phyloP scores from a whole-genome alignment of 345 rosid genomes.

The Turritis glabra region DNA sequence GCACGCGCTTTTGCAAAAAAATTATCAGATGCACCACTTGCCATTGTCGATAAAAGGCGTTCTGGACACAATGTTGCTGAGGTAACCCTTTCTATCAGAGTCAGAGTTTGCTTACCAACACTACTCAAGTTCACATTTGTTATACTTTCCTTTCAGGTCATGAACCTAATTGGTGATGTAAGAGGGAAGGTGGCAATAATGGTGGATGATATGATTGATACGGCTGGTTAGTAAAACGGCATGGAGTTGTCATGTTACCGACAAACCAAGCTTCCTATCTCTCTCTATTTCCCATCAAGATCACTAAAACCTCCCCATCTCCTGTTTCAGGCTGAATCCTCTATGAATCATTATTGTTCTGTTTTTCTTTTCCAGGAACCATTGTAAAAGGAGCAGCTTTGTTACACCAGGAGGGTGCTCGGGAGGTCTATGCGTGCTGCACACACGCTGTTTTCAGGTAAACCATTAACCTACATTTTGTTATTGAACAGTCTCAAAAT shows the following conservation, averaged over 20 bases:
- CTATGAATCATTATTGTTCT: conserved; percentile 6
- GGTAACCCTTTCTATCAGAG: conserved; percentile 44
- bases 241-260: background rate
- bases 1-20: conserved; percentile 97
- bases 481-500: background rate
- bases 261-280: background rate
- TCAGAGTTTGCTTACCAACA: conserved; percentile 14
- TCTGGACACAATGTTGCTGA: conserved; percentile 98
- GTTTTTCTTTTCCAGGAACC: conserved; percentile 56
- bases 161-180: conserved; percentile 97
- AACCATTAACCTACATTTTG: background rate
- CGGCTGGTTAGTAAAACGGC: conserved; percentile 72
- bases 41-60: conserved; percentile 97
- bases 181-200: conserved; percentile 95
- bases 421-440: conserved; percentile 97
- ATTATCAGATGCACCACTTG: conserved; percentile 91
- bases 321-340: background rate
- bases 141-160: conserved; percentile 55
- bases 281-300: background rate
- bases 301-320: background rate
- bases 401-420: conserved; percentile 94
- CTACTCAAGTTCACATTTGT: background rate
- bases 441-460: conserved; percentile 99
- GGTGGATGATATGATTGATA: conserved; percentile 99
- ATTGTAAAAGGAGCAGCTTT: conserved; percentile 92